A percentile compares a stretch with the other conserved stretches of the same genome.
phyloP scores from a whole-genome alignment of 345 rosid species.

The Pseudoturritis turrita region DNA sequence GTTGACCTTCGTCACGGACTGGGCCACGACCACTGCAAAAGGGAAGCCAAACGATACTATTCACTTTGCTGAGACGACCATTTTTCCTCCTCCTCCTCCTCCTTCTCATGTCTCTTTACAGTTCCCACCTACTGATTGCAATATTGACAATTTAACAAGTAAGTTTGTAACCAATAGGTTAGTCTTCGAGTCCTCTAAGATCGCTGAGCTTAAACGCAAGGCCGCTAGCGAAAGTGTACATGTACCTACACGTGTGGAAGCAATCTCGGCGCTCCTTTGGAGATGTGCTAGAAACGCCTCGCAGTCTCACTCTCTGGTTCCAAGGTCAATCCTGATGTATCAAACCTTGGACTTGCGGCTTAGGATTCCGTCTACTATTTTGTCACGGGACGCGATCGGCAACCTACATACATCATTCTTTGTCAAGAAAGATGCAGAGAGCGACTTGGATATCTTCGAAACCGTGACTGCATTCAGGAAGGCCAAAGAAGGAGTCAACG shows the following conservation, averaged over 20 bases:
- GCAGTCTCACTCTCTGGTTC: too few species aligned
- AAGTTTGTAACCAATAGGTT: slow-evolving; percentile 5
- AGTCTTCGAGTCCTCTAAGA: slow-evolving; percentile 18
- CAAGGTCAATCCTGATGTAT: too few species aligned
- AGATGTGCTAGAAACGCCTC: too few species aligned
- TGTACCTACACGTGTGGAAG: not conserved
- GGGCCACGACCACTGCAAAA: slow-evolving; percentile 11
- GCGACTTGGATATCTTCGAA: too few species aligned
- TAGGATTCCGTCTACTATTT: too few species aligned
- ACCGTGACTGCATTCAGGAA: too few species aligned
- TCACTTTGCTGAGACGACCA: slow-evolving; percentile 2
- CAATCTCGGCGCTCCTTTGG: too few species aligned
- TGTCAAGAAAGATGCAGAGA: too few species aligned
- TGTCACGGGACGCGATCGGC: too few species aligned
- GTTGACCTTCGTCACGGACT: slow-evolving; percentile 19
- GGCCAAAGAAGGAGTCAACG: too few species aligned
- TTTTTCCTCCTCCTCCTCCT: slow-evolving; percentile 17
- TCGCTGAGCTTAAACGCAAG: slow-evolving; percentile 25
- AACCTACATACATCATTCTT: too few species aligned
- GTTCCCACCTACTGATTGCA: not conserved
- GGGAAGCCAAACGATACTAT: not conserved
- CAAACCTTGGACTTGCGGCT: too few species aligned
- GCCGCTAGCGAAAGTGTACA: slow-evolving; percentile 1
- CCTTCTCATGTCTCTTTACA: not conserved
- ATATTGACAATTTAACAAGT: not conserved